Conservation (phyloP, 1,284 basidiomycete species). For the Ustilago trichophora region DNA sequence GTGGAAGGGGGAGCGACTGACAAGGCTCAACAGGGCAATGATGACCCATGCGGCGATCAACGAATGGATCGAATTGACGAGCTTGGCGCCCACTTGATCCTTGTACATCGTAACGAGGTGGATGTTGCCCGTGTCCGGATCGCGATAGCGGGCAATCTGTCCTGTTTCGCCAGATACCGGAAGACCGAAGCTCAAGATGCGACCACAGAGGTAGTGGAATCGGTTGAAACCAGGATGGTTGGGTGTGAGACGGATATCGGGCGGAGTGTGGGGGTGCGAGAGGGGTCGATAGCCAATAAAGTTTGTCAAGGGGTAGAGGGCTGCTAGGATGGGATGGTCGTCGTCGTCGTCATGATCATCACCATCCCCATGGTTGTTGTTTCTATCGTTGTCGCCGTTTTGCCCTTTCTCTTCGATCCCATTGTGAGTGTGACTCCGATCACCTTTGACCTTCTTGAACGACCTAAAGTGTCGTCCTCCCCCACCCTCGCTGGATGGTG, state of each 20-base stretch:
- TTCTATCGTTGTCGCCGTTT: too few species aligned
- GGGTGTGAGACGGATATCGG: constrained; percentile 3
- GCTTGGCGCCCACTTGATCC: constrained; percentile 19
- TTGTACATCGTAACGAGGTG: constrained; percentile 28
- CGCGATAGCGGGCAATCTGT: constrained; percentile 21
- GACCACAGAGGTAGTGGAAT: constrained; percentile 35
- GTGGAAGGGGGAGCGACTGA: constrained; percentile 28
- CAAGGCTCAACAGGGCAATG: constrained; percentile 23
- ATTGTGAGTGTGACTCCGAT: too few species aligned
- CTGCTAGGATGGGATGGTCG: constrained; percentile 19
- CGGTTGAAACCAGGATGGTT: constrained; percentile 24
- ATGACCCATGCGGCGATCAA: constrained; percentile 32
- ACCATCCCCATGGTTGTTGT: not conserved
- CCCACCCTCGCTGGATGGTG: constrained; percentile 14
- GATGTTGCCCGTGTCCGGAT: constrained; percentile 29
- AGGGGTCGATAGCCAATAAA: constrained; percentile 40
- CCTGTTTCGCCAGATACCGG: constrained; percentile 20
- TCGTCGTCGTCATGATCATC: constrained; percentile 8
- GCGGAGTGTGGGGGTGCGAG: constrained; percentile 37
- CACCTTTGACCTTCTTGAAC: constrained; percentile 14
- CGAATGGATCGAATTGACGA: constrained; percentile 38
- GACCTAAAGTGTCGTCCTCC: not conserved
- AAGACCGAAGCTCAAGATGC: constrained; percentile 30
- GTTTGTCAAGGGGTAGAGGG: constrained; percentile 35
- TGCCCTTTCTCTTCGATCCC: too few species aligned